These are phyloP conservation scores for Furcasterigmium furcatum DNA, from an alignment of 2,329 filamentous ascomycete genomes.

Conservation along the genomic window DNA sequence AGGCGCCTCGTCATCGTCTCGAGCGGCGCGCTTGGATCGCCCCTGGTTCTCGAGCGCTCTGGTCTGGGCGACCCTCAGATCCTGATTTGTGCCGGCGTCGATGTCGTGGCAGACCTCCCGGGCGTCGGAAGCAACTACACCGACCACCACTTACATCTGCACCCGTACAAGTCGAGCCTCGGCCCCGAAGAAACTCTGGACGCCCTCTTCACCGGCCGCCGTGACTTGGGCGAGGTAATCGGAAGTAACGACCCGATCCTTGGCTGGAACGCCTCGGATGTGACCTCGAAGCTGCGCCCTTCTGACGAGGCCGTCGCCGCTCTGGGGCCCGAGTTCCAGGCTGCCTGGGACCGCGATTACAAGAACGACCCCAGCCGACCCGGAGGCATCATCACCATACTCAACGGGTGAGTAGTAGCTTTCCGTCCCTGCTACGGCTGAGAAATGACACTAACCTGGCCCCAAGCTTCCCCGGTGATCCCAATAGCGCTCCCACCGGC, in stretches of 20 bases:
- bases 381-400: slow-evolving; percentile 38
- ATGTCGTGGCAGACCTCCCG: slow-evolving; percentile 40
- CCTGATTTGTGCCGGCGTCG: slow-evolving; percentile 43
- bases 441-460: too few species aligned
- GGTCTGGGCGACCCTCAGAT: slow-evolving; percentile 52
- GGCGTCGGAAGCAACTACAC: slow-evolving; percentile 53
- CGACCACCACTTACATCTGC: slow-evolving; percentile 36
- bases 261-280: slow-evolving; percentile 56
- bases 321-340: slow-evolving; percentile 49
- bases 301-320: slow-evolving; percentile 46
- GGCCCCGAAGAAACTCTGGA: slow-evolving; percentile 38
- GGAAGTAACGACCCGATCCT: slow-evolving; percentile 43
- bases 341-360: slow-evolving; percentile 55
- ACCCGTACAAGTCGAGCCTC: slow-evolving; percentile 32
- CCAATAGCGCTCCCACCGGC: slow-evolving; percentile 5
- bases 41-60: slow-evolving; percentile 57
- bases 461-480: neutral
- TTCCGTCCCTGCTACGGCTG: too few species aligned
- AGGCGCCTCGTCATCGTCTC: slow-evolving; percentile 49
- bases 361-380: slow-evolving; percentile 36
- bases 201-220: slow-evolving; percentile 43
- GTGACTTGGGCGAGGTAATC: slow-evolving; percentile 42
- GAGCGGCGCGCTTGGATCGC: slow-evolving; percentile 49
- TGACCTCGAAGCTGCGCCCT: slow-evolving; percentile 52
- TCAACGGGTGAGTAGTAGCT: too few species aligned